Evolutionary conservation across 345 rosid species (phyloP).

Genomic region (Kernera saxatilis): DNA sequence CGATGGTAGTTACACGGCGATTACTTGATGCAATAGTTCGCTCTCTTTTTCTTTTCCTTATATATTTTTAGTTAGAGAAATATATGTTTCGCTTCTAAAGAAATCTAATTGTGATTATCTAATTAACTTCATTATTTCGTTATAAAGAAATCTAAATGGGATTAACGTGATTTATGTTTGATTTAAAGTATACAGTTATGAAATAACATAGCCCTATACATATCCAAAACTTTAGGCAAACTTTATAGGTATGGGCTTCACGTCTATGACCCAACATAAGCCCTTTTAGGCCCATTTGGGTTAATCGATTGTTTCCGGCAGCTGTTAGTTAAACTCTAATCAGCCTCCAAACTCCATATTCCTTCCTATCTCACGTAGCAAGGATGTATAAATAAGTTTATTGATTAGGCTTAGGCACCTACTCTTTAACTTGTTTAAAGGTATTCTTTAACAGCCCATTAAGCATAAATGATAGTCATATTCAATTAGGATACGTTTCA

Average conservation of each 20-base stretch:
- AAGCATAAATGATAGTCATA: neutral
- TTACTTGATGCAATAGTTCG: constrained; percentile 11
- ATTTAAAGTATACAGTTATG: neutral
- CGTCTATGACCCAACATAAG: neutral
- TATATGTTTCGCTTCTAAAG: neutral
- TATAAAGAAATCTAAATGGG: no score
- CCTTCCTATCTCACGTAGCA: neutral
- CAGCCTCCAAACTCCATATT: neutral
- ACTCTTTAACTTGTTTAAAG: neutral
- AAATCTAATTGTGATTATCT: neutral
- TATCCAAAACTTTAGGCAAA: neutral
- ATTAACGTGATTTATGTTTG: neutral
- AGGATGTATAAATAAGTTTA: neutral
- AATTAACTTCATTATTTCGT: no score
- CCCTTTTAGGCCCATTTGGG: neutral
- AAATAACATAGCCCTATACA: neutral
- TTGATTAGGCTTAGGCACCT: neutral
- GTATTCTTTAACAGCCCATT: neutral
- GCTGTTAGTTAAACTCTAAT: neutral
- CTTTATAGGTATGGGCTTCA: neutral
- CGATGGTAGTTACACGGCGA: constrained; percentile 17
- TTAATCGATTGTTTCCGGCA: neutral
- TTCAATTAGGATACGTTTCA: no score
- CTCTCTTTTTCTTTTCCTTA: neutral
- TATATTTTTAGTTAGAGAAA: neutral